These are phyloP conservation scores for Ophiocordyceps camponoti-saundersi DNA, from an alignment of 2,329 filamentous ascomycete species.

Conservation along the genomic window DNA sequence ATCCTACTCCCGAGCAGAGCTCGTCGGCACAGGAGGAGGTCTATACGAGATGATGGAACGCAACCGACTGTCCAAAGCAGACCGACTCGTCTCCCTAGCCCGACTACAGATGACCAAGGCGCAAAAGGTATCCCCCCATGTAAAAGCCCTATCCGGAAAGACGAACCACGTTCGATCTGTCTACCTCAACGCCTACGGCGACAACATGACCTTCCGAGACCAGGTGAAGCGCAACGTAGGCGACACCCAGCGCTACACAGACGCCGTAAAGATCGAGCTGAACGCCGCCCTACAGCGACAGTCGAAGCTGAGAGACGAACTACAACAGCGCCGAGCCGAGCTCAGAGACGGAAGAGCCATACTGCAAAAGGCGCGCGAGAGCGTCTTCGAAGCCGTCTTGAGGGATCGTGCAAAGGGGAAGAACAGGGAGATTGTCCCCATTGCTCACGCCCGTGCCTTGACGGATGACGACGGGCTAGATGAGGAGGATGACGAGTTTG, in stretches of 20 bases:
- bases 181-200: conserved; percentile 37
- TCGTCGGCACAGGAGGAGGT: conserved; percentile 30
- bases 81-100: conserved; percentile 23
- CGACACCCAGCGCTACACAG: conserved; percentile 17
- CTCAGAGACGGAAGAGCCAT: conserved; percentile 17
- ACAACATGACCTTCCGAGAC: conserved; percentile 32
- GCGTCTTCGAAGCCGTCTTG: conserved; percentile 12
- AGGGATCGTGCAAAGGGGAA: background rate
- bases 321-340: conserved; percentile 11
- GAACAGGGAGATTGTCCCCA: background rate
- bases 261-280: conserved; percentile 14
- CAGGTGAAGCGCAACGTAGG: conserved; percentile 27
- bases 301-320: conserved; percentile 11
- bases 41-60: conserved; percentile 36
- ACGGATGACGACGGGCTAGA: background rate
- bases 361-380: conserved; percentile 25
- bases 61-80: conserved; percentile 28
- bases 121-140: conserved; percentile 17
- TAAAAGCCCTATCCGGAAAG: conserved; percentile 22
- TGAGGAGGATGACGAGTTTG: background rate
- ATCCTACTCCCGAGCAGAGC: conserved; percentile 23
- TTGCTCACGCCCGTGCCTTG: background rate
- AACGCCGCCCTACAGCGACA: conserved; percentile 14
- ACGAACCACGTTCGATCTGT: conserved; percentile 31
- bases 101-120: conserved; percentile 22